Base-by-base conservation (phyloP, 805 yeast species). In the Yueomyces sinensis region DNA sequence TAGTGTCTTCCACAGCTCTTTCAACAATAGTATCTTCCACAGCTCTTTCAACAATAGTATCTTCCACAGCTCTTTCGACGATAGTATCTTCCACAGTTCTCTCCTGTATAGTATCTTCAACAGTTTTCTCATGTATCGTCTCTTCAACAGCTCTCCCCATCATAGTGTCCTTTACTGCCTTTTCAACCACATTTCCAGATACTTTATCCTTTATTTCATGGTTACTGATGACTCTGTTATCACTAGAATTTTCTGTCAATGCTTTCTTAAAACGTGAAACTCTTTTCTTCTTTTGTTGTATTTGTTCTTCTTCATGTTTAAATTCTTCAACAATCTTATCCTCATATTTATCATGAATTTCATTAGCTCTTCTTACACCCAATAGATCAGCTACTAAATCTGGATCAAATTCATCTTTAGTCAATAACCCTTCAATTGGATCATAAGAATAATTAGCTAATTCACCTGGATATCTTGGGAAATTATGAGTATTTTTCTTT, bases 361-460 rank as follows among this genome's bases (percentile, higher is more conserved):
- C 57, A 32, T 53, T 54, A 2, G 57, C 41, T 9, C 43, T 48
- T 35, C 54, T 51, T 5, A 43, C 56, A 30, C 61, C 61, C 13
- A 54, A 38, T 37, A 56, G 36, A 17, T 44, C 40, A 5, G 55
- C 58, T 39, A 55, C 51, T 17, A 55, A 36, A 25, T 55, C 60
- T 25, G 46, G 37, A 36, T 55, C 60, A 37, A 55, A 55, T 4
- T 49, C 56, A 14, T 44, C 45, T 11, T 34, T 29, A 3, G 41
- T 28, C 17, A 35, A 24, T 3, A 16, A 3, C 9, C 24, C 29
- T 3, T 39, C 17, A 17, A 32, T 32, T 14, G 46, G 43, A 32
- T 40, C 39, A 34, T 37, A 33, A 2, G 42, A 35, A 32, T 42
- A 25, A 5, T 11, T 9, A 6, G 14, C 5, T 22, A 7, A 7